Percentiles rank a stretch among this genome's conserved stretches.
These are phyloP conservation scores for Urostyla sp. DNA, from an alignment of 73 alveolate genomes.

Conservation along the genomic window DNA sequence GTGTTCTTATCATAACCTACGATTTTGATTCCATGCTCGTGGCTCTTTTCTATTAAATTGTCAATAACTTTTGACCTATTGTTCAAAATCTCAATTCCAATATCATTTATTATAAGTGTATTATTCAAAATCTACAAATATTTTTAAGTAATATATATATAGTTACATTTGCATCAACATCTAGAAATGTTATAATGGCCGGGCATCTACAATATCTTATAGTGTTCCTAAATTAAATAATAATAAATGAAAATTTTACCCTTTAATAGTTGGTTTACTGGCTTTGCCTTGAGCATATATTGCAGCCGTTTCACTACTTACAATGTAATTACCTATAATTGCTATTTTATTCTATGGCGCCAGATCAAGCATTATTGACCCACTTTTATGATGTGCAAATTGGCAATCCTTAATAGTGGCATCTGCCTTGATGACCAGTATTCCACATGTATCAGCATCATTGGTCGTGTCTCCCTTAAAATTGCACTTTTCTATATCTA, in stretches of 20 bases:
- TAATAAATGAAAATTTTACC: constrained; percentile 7
- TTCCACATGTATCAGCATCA: constrained; percentile 60
- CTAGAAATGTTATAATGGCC: constrained; percentile 36
- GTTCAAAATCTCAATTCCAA: constrained; percentile 62
- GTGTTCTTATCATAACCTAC: constrained; percentile 52
- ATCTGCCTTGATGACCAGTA: constrained; percentile 22
- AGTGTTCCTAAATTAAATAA: constrained; percentile 2
- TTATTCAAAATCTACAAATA: constrained; percentile 32
- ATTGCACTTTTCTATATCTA: constrained; percentile 15
- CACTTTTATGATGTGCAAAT: constrained; percentile 62
- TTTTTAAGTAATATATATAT: neutral
- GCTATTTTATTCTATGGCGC: constrained; percentile 13
- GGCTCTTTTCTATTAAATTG: constrained; percentile 61
- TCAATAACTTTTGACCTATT: constrained; percentile 46
- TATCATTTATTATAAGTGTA: constrained; percentile 37
- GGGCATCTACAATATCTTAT: constrained; percentile 57
- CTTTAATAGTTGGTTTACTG: constrained; percentile 28
- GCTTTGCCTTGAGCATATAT: constrained; percentile 62
- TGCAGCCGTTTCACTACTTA: constrained; percentile 63
- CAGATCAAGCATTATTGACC: constrained; percentile 60
- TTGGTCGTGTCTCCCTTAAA: constrained; percentile 62
- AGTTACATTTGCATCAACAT: constrained; percentile 54
- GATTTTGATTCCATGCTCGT: constrained; percentile 68
- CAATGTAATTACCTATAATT: constrained; percentile 41
- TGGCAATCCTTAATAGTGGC: constrained; percentile 42